Evolutionary conservation across 2,329 filamentous ascomycete genomes (phyloP), one percentile per base, ranked within the genome.

Genomic region (Fusarium musae): DNA sequence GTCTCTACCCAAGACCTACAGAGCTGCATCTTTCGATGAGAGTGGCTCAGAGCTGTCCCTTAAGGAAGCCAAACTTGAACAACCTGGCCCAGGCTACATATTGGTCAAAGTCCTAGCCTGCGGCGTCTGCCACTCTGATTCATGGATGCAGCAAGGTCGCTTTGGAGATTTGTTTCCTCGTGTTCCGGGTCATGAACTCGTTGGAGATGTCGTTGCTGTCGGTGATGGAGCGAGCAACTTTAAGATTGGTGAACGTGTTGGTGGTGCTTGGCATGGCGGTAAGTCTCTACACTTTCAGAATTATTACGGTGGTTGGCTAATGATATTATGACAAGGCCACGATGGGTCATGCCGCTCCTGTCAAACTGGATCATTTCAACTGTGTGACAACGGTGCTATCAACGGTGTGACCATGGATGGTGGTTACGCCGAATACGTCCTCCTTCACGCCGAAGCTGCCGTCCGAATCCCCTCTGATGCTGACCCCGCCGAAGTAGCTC

Each of bases 41-140:
- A 79, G 82, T 23, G 85, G 86, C 64, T 81, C 80, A 5, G 85
- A 88, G 1, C 84, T 93, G 69, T 81, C 81, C 4, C 82, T 94
- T 70, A 87, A 89, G 73, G 87, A 93, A 7, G 77, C 91, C 9
- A 84, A 87, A 19, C 84, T 94, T 50, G 84, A 86, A 66, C 78
- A 84, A 40, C 91, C 92, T 4, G 80, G 84, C 8, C 78, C 84
- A 0, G 87, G 87, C 34, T 85, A 93, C 75, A 83, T 95, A 4
- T 86, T 94, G 28, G 86, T 93, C 79, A 93, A 93, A 79, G 88
- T 93, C 5, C 83, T 90, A 12, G 92, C 92, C 6, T 93, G 90
- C 73, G 93, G 93, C 42, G 87, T 95, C 52, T 95, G 93, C 80
- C 90, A 90, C 79, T 88, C 87, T 1, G 92, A 94, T 75, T 67